Evolutionary conservation across 129 eudicot species (phyloP), one percentile per base, ranked within the genome.

Genomic region (Rutidosis leptorrhynchoides): DNA sequence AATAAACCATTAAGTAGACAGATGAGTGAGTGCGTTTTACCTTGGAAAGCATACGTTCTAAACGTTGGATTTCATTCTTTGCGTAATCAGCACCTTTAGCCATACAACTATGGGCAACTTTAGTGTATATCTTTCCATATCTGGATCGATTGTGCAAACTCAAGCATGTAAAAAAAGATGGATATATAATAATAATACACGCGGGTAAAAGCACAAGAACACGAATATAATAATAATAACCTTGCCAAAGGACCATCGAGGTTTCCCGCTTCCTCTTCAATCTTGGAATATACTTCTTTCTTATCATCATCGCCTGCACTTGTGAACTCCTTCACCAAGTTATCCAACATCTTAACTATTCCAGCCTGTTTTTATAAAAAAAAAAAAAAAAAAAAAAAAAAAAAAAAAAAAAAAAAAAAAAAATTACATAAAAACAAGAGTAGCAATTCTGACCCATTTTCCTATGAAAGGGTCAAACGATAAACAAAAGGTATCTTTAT

Each of bases 21-120:
- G 6, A 65, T 25, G 8, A 43, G 20, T 32, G 40, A 33, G 4
- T 32, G 40, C 22, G 4, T 11, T 19, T 57, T 76, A 91, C 97
- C 97, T 91, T 83, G 28, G 84, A 75, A 70, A 91, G 96, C 55
- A 91, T 81, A 60, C 96, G 94, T 27, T 91, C 97, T 62, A 91
- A 68, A 57, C 97, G 83, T 69, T 79, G 88, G 49, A 79, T 71
- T 83, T 91, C 97, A 63, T 87, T 91, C 79, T 77, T 91, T 23
- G 96, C 90, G 68, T 91, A 91, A 32, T 85, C 94, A 57, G 88
- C 84, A 63, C 94, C 97, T 77, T 87, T 91, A 26, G 79, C 86
- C 86, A 91, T 29, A 77, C 75, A 82, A 66, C 82, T 83, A 81
- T 85, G 83, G 67, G 97, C 94, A 78, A 79, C 87, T 68, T 91